Conservation (phyloP, 2,329 filamentous ascomycete genomes). For the Stagonosporopsis cucurbitacearum region DNA sequence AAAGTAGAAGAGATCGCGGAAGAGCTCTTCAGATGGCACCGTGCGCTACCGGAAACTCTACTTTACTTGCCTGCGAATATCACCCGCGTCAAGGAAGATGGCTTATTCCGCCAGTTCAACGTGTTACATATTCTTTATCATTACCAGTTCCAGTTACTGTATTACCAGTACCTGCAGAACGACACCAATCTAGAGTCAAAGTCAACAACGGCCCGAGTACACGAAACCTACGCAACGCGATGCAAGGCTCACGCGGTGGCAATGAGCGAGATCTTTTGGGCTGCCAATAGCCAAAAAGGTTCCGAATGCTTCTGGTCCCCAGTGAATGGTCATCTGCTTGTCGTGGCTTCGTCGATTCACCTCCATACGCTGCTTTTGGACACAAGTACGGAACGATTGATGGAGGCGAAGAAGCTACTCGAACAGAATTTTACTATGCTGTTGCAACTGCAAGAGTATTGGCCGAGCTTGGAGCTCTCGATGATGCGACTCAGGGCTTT, state of each 20-base stretch:
- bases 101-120: slow-evolving; percentile 4
- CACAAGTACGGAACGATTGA: neutral
- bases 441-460: slow-evolving; percentile 9
- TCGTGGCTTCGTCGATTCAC: slow-evolving; percentile 10
- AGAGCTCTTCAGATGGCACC: slow-evolving; percentile 7
- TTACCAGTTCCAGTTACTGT: slow-evolving; percentile 11
- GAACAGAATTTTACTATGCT: slow-evolving; percentile 12
- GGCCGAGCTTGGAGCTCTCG: slow-evolving; percentile 7
- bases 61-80: slow-evolving; percentile 1
- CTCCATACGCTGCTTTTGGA: slow-evolving; percentile 12
- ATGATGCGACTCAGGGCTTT: slow-evolving; percentile 12
- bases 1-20: slow-evolving; percentile 9
- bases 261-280: slow-evolving; percentile 11
- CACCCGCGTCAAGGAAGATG: slow-evolving; percentile 5
- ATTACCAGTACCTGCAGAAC: slow-evolving; percentile 10
- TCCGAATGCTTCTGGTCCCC: slow-evolving; percentile 13
- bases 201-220: neutral
- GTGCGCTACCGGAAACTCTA: neutral
- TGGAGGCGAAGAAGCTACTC: slow-evolving; percentile 1
- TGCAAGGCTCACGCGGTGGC: slow-evolving; percentile 8
- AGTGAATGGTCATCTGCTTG: slow-evolving; percentile 9
- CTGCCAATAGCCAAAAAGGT: neutral
- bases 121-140: slow-evolving; percentile 11
- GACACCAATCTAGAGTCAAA: neutral
- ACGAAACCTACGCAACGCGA: neutral